Base-by-base conservation (phyloP, 2,329 filamentous ascomycete genomes). In the Gliomastix tumulicola region DNA sequence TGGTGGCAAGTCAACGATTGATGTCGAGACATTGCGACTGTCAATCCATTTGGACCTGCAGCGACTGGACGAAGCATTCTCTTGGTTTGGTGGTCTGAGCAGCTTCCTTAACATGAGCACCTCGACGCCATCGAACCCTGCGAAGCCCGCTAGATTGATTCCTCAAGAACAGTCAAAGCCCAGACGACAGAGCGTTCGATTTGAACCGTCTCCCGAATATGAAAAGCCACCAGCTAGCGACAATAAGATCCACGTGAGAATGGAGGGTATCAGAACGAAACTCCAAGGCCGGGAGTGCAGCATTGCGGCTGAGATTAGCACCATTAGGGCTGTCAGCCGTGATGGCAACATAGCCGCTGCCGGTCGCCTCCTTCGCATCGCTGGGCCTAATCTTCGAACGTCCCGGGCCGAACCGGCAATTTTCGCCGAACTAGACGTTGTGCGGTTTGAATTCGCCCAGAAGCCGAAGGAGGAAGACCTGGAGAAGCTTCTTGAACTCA, bases 71-170 rank as follows among this genome's bases (percentile, higher is more conserved):
- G 88, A 95, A 49, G 86, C 86, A 0, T 79, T 97, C 41, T 78
- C 79, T 38, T 88, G 86, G 71, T 89, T 96, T 59, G 92, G 92
- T 23, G 92, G 92, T 0, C 66, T 98, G 30, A 95, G 89, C 56
- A 88, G 88, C 45, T 83, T 98, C 36, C 66, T 98, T 30, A 94
- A 92, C 49, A 76, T 96, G 55, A 86, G 88, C 43, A 84, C 76
- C 41, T 95, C 90, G 0, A 84, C 94, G 44, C 78, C 82, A 10
- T 88, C 85, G 1, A 83, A 76, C 41, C 72, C 25, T 28, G 13
- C 25, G 17, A 13, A 13, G n/a, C 13, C 10, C 13, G 25, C 10
- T n/a, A 28, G 25, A 77, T 13, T 28, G 17, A 7, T 16, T 7
- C n/a, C 7, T 16, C 25, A 28, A n/a, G n/a, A n/a, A 32, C 65